phyloP scores from a whole-genome alignment of 2,329 filamentous ascomycete species.

The Fusarium continuum region DNA sequence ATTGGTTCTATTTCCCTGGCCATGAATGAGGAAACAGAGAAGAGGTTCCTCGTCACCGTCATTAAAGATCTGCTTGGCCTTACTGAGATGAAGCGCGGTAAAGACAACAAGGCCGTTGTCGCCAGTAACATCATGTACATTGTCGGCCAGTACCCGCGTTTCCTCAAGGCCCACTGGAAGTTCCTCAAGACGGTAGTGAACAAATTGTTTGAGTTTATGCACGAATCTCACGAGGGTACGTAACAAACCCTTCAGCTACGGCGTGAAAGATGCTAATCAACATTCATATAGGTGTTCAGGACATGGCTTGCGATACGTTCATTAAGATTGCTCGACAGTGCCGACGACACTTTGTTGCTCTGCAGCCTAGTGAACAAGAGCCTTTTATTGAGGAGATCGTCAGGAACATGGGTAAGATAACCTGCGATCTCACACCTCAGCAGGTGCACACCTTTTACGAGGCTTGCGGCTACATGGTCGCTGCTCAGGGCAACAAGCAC shows the following conservation, averaged over 20 bases:
- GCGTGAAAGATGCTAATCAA: conserved; percentile 39
- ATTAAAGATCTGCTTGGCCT: conserved; percentile 97
- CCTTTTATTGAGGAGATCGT: conserved; percentile 99
- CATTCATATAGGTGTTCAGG: conserved; percentile 77
- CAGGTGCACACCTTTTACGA: conserved; percentile 99
- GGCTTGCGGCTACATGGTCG: conserved; percentile 99
- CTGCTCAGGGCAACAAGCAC: conserved; percentile 93
- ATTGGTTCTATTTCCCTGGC: conserved; percentile 98
- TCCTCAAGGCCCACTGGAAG: conserved; percentile 99
- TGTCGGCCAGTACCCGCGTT: conserved; percentile 97
- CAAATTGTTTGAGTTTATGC: conserved; percentile 99
- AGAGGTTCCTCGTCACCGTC: conserved; percentile 96
- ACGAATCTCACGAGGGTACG: conserved; percentile 95
- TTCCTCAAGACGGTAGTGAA: conserved; percentile 99
- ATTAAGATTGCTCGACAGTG: conserved; percentile 99
- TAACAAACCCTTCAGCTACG: conserved; percentile 4
- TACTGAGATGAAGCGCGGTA: conserved; percentile 99
- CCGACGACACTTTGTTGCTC: conserved; percentile 93
- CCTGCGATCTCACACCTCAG: conserved; percentile 91
- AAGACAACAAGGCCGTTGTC: conserved; percentile 99
- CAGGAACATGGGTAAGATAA: conserved; percentile 93
- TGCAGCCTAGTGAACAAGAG: conserved; percentile 93
- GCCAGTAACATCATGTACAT: conserved; percentile 99
- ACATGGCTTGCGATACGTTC: conserved; percentile 99
- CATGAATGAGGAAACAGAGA: conserved; percentile 99